phyloP scores from a whole-genome alignment of 768 basidiomycete species.

The Daedaleopsis nitida region DNA sequence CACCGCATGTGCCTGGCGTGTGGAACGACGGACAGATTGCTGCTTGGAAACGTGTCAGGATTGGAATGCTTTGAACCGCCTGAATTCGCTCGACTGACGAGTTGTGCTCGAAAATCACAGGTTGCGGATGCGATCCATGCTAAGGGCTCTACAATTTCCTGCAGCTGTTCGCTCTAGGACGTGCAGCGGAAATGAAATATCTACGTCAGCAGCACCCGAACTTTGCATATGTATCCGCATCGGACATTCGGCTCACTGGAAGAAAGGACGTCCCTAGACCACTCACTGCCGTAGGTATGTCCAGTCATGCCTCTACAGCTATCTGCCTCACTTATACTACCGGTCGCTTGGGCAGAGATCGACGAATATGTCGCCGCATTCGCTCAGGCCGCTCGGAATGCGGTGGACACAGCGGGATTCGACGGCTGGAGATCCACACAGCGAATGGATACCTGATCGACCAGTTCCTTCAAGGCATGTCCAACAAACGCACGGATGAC shows the following conservation, averaged over 20 bases:
- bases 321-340: neutral
- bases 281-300: constrained; percentile 22
- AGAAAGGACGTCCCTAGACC: constrained; percentile 21
- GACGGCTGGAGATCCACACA: constrained; percentile 43
- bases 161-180: constrained; percentile 61
- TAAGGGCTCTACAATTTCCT: constrained; percentile 51
- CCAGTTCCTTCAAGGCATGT: constrained; percentile 38
- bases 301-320: neutral
- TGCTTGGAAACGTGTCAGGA: constrained; percentile 45
- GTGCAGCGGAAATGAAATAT: constrained; percentile 36
- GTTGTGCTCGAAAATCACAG: constrained; percentile 28
- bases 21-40: constrained; percentile 55
- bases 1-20: constrained; percentile 55
- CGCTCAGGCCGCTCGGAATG: constrained; percentile 21
- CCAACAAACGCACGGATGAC: constrained; percentile 43
- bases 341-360: constrained; percentile 22
- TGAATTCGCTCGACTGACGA: neutral
- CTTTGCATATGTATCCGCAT: constrained; percentile 37
- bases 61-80: neutral
- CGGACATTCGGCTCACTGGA: constrained; percentile 26
- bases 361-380: constrained; percentile 37
- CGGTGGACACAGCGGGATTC: constrained; percentile 42
- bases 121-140: constrained; percentile 59
- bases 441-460: constrained; percentile 33
- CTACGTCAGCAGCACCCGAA: constrained; percentile 38